Conservation (phyloP, 768 basidiomycete species). For the Nevesoporus exiguus region DNA sequence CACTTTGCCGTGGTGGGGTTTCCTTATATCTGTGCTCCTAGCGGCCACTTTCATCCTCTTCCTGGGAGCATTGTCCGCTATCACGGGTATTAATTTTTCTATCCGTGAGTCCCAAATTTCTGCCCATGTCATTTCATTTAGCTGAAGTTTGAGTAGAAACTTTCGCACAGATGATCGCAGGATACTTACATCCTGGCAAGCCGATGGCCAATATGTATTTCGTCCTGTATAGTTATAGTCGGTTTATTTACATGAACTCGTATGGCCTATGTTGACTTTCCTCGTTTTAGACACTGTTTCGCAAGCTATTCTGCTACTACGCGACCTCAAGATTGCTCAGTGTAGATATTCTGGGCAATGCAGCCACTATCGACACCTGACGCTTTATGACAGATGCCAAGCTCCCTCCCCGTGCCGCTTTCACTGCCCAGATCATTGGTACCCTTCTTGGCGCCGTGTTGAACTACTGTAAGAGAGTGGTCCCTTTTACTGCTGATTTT, state of each 20-base stretch:
- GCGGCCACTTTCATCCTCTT: conserved; percentile 49
- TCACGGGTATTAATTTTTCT: conserved; percentile 34
- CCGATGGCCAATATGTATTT: conserved; percentile 45
- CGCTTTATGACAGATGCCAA: conserved; percentile 36
- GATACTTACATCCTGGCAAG: conserved; percentile 35
- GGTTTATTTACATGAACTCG: conserved; percentile 6
- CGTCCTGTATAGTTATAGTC: conserved; percentile 46
- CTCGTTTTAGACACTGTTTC: conserved; percentile 42
- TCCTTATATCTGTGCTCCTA: conserved; percentile 51
- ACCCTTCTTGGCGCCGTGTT: conserved; percentile 51
- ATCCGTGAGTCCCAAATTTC: conserved; percentile 18
- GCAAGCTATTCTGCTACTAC: conserved; percentile 50
- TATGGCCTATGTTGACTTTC: conserved; percentile 39
- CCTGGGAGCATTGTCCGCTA: conserved; percentile 51
- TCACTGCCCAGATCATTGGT: conserved; percentile 55
- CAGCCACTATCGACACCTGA: conserved; percentile 36
- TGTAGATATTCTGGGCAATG: conserved; percentile 5
- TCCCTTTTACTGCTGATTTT: neutral
- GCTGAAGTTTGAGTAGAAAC: conserved; percentile 14
- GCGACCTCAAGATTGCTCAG: conserved; percentile 50
- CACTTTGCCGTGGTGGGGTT: conserved; percentile 58
- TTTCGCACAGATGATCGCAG: conserved; percentile 37
- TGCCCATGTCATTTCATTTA: neutral
- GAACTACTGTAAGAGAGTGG: conserved; percentile 38
- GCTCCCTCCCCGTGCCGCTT: conserved; percentile 61